These are phyloP conservation scores for Ophiocordyceps polyrhachis-furcata DNA, from an alignment of 2,329 filamentous ascomycete species.

Conservation along the genomic window DNA sequence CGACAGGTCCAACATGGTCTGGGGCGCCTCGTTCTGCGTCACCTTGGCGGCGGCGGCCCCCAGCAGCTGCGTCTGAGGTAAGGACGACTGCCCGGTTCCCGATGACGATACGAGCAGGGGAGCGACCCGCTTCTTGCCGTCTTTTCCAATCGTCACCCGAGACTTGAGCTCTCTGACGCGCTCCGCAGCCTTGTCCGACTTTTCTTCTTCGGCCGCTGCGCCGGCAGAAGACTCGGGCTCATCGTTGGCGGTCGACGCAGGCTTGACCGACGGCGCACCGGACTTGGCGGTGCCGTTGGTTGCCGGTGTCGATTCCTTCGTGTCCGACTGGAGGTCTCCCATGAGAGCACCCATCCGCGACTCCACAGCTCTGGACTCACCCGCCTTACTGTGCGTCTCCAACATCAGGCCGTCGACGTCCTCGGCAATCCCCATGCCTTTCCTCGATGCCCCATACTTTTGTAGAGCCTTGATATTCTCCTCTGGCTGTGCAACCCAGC, in stretches of 20 bases:
- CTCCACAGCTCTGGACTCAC: constrained; percentile 75
- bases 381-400: constrained; percentile 83
- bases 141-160: constrained; percentile 84
- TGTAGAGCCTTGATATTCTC: constrained; percentile 87
- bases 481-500: constrained; percentile 67
- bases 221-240: constrained; percentile 12
- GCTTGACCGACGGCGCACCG: constrained; percentile 14
- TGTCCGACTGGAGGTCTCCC: constrained; percentile 53
- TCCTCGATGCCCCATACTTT: constrained; percentile 77
- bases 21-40: constrained; percentile 51
- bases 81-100: constrained; percentile 66
- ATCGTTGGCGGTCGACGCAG: constrained; percentile 18
- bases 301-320: constrained; percentile 29
- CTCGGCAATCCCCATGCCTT: constrained; percentile 79
- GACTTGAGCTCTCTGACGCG: constrained; percentile 55
- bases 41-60: constrained; percentile 49
- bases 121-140: constrained; percentile 89
- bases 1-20: constrained; percentile 72
- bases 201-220: constrained; percentile 21
- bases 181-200: constrained; percentile 32
- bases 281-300: constrained; percentile 32
- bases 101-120: constrained; percentile 83
- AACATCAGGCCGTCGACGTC: constrained; percentile 75
- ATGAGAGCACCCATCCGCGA: constrained; percentile 97
- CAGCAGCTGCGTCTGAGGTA: constrained; percentile 77